A percentile compares a stretch with the other conserved stretches of the same genome.
Evolutionary conservation across 495 filamentous ascomycete genomes (phyloP).

Genomic region (Gamarada debralockiae): DNA sequence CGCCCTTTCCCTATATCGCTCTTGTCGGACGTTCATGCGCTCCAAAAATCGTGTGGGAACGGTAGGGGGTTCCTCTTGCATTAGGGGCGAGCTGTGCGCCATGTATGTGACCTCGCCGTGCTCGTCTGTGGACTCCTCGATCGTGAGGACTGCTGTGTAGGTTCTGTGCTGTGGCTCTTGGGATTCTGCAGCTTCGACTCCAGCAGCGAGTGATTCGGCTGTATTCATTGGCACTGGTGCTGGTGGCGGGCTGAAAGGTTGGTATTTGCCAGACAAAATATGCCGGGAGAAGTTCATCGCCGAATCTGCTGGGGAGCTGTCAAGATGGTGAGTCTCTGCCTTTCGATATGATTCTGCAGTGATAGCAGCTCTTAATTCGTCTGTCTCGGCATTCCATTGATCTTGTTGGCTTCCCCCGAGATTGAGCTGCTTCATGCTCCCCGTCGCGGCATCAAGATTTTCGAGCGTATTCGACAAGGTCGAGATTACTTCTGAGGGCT

Average conservation of each 20-base stretch:
- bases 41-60: constrained; percentile 41
- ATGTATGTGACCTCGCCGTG: constrained; percentile 60
- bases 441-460: constrained; percentile 50
- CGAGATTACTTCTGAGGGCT: constrained; percentile 64
- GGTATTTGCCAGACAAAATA: constrained; percentile 53
- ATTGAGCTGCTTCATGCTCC: constrained; percentile 13
- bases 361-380: constrained; percentile 44
- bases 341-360: constrained; percentile 39
- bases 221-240: constrained; percentile 58
- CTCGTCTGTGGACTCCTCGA: constrained; percentile 70
- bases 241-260: constrained; percentile 77
- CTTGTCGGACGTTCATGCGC: constrained; percentile 48
- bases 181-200: constrained; percentile 27
- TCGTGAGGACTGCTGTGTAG: constrained; percentile 77
- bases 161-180: constrained; percentile 45
- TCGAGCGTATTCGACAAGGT: constrained; percentile 72
- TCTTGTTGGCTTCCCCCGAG: constrained; percentile 13
- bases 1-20: constrained; percentile 22
- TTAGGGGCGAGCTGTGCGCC: constrained; percentile 45
- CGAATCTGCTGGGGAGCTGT: constrained; percentile 33
- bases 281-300: constrained; percentile 23
- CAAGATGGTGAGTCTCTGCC: constrained; percentile 48
- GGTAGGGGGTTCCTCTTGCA: constrained; percentile 33
- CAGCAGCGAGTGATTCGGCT: constrained; percentile 31
- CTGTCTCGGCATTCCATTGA: constrained; percentile 36